These are phyloP conservation scores for Chaetomium globosum DNA, from an alignment of 2,329 filamentous ascomycete genomes.

Conservation along the genomic window DNA sequence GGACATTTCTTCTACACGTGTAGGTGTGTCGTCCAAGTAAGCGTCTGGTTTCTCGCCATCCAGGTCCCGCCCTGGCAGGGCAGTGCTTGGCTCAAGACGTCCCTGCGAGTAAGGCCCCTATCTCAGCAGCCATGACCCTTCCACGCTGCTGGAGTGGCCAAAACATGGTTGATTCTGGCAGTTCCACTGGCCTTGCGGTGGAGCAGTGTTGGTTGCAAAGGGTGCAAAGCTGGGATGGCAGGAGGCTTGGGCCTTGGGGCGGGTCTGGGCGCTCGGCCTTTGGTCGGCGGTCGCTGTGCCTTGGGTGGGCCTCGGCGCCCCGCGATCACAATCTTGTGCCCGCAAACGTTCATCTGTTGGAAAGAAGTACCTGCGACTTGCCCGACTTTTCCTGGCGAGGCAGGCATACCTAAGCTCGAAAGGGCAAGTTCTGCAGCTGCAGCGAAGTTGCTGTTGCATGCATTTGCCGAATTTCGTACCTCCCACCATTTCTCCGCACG, in stretches of 20 bases:
- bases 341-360: neutral
- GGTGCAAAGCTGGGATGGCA: too few relatives aligned
- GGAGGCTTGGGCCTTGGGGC: neutral
- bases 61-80: neutral
- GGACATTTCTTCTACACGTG: neutral
- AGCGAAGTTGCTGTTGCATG: neutral
- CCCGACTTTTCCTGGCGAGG: neutral
- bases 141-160: neutral
- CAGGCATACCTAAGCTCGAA: conserved; percentile 3
- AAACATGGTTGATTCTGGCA: neutral
- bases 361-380: conserved; percentile 25
- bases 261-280: conserved; percentile 9
- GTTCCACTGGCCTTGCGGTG: neutral
- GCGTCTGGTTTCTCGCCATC: neutral
- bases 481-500: conserved; percentile 19
- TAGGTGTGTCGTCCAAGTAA: neutral
- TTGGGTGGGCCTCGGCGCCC: neutral
- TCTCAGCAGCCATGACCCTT: conserved; percentile 3
- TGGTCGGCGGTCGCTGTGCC: conserved; percentile 10
- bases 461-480: conserved; percentile 23
- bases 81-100: neutral
- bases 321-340: neutral
- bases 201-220: neutral
- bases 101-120: neutral
- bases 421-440: conserved; percentile 5